Percentiles rank a stretch among this genome's conserved stretches.
Conservation (phyloP, 106 monocot species). For the Vanilla planifolia region DNA sequence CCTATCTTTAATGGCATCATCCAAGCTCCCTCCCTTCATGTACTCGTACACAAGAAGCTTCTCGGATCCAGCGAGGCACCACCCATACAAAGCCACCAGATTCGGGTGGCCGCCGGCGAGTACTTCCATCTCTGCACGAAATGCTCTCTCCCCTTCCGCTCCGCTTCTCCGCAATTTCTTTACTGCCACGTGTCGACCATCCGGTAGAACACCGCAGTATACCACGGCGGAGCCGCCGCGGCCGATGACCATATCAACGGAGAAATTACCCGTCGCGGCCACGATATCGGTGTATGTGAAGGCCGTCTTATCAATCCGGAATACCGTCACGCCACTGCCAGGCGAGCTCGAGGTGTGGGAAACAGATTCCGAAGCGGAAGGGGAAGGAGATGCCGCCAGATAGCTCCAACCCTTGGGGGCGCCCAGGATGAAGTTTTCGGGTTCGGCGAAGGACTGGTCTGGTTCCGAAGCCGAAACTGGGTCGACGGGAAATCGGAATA, state of each 20-base stretch:
- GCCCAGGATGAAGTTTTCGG: too few relatives aligned
- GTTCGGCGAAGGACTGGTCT: not conserved
- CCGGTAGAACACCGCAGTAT: constrained; percentile 60
- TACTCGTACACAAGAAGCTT: constrained; percentile 74
- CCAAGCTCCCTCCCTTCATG: constrained; percentile 74
- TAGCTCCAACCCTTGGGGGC: constrained; percentile 3
- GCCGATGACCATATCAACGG: constrained; percentile 45
- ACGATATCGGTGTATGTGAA: constrained; percentile 76
- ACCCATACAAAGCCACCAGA: constrained; percentile 60
- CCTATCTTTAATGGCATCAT: constrained; percentile 47
- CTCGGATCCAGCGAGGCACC: constrained; percentile 57
- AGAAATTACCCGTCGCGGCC: constrained; percentile 52
- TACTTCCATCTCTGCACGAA: constrained; percentile 71
- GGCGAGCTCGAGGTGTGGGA: not conserved
- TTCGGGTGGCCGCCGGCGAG: constrained; percentile 62
- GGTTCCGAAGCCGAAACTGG: constrained; percentile 15
- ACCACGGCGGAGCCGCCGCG: constrained; percentile 69
- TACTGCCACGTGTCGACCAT: constrained; percentile 63
- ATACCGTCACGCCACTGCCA: constrained; percentile 25
- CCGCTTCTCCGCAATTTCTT: constrained; percentile 44
- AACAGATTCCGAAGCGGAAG: constrained; percentile 8
- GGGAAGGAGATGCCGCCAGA: constrained; percentile 12
- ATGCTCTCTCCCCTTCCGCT: constrained; percentile 51
- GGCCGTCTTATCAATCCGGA: constrained; percentile 35
- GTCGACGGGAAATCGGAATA: constrained; percentile 12